Base-by-base conservation (phyloP, 495 filamentous ascomycete genomes). In the Penicillium longicatenatum region DNA sequence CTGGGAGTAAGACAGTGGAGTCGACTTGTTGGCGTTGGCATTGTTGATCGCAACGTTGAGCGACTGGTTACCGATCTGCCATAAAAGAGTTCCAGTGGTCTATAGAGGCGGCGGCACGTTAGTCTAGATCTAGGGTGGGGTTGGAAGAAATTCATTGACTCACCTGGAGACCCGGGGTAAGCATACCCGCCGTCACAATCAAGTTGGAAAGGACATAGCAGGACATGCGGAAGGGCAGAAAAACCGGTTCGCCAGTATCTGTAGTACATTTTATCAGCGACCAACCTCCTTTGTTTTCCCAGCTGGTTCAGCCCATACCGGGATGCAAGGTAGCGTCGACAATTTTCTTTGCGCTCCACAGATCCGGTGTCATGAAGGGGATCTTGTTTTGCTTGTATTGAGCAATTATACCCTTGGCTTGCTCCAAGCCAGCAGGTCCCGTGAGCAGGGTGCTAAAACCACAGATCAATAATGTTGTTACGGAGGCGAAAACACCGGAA, bases 31-130 rank as follows among this genome's bases (percentile, higher is more conserved):
- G 39, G 94, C 89, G 73, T 98, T 98, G 69, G 92, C 86, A 71
- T 84, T 89, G 82, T 98, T 98, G 80, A 98, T 94, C 42, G 90
- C 92, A 17, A 98, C 94, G 67, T 98, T 98, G 58, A 98, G 89
- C 12, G 92, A 96, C 72, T 98, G 94, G 74, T 98, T 98, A 44
- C 90, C 85, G 53, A 97, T 86, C 78, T 98, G 94, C 94, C 94
- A 98, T 60, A 87, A 86, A 33, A 98, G 81, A 7, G 91, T 97
- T 29, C 93, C 94, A 21, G 86, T 84, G 41, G 90, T 97, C 85
- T 92, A 26, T 26, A 39, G 16, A 39, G 37, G 16, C n/a, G 29
- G 12, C 4, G 14, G 12, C 24, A n/a, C 24, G 5, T 30, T 49
- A 49, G 24, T 30, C 14, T 29, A 7, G 24, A n/a, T 30, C 7